These are phyloP conservation scores for Trichoderma erinaceum DNA, from an alignment of 495 filamentous ascomycete species.

Conservation along the genomic window DNA sequence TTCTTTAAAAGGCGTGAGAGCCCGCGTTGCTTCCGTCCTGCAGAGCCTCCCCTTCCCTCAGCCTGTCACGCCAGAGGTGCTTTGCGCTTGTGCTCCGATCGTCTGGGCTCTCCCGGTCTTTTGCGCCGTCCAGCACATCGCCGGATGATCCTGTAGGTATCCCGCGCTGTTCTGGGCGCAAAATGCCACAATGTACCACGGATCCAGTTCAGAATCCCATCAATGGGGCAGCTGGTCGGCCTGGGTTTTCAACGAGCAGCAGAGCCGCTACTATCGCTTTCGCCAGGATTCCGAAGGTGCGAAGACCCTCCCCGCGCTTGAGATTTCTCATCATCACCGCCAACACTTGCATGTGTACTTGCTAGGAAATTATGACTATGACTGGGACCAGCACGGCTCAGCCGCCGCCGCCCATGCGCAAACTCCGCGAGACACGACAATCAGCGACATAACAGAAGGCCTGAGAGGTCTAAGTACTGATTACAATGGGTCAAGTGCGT, in stretches of 20 bases:
- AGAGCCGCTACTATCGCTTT: conserved; percentile 10
- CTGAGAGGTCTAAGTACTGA: conserved; percentile 8
- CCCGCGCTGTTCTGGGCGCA: conserved; percentile 10
- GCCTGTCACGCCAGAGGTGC: background rate
- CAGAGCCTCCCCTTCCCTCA: background rate
- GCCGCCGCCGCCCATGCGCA: conserved; percentile 8
- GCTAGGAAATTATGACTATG: conserved; percentile 16
- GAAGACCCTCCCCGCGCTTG: conserved; percentile 4
- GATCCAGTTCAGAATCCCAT: conserved; percentile 7
- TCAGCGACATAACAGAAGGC: conserved; percentile 14
- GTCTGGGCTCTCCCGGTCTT: background rate
- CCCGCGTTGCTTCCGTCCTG: conserved; percentile 3
- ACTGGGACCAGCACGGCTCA: conserved; percentile 3
- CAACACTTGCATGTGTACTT: background rate
- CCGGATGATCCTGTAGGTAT: conserved; percentile 8
- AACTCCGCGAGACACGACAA: conserved; percentile 1
- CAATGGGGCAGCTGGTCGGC: conserved; percentile 13
- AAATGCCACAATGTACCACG: conserved; percentile 13
- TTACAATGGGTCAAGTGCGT: conserved; percentile 12
- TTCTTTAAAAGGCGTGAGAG: background rate
- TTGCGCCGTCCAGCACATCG: conserved; percentile 6
- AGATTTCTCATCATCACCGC: background rate
- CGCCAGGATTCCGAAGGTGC: conserved; percentile 13
- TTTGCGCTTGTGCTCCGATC: conserved; percentile 6
- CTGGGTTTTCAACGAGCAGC: conserved; percentile 6